phyloP scores from a whole-genome alignment of 177 flowering plant species.

The Telopea speciosissima region DNA sequence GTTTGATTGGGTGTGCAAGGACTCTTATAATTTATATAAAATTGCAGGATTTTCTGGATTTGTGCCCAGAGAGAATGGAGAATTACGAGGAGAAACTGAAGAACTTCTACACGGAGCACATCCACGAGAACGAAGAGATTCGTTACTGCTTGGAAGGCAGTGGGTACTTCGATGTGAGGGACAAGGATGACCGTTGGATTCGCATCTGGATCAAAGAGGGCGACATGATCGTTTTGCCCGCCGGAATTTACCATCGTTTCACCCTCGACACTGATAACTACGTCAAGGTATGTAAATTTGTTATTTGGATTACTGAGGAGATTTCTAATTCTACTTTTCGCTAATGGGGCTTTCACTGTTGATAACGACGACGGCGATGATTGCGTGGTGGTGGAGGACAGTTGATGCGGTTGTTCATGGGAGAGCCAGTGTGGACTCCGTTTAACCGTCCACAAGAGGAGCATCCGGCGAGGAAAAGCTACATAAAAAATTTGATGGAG shows the following conservation, averaged over 20 bases:
- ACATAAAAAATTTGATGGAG: constrained; percentile 23
- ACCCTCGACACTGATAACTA: constrained; percentile 89
- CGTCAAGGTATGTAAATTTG: constrained; percentile 78
- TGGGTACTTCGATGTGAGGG: constrained; percentile 94
- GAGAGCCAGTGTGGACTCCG: constrained; percentile 90
- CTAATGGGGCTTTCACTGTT: not conserved
- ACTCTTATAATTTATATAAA: not conserved
- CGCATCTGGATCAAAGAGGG: constrained; percentile 93
- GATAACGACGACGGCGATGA: not conserved
- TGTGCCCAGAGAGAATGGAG: constrained; percentile 76
- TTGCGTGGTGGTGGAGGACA: constrained; percentile 26
- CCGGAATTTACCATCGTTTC: constrained; percentile 95
- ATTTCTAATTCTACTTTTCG: no score
- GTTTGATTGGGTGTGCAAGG: not conserved
- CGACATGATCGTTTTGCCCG: constrained; percentile 89
- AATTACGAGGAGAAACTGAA: constrained; percentile 86
- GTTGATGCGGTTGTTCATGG: constrained; percentile 87
- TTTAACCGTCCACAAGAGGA: constrained; percentile 85
- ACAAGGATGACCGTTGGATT: constrained; percentile 71
- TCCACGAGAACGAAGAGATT: constrained; percentile 87
- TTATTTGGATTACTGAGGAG: no score
- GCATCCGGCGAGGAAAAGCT: constrained; percentile 75
- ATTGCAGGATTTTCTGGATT: constrained; percentile 71
- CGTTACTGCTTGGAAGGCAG: constrained; percentile 90
- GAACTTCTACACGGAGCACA: constrained; percentile 84